Evolutionary conservation across 805 yeast species (phyloP), one percentile per base, ranked within the genome.

Genomic region (Komagataella phaffii): DNA sequence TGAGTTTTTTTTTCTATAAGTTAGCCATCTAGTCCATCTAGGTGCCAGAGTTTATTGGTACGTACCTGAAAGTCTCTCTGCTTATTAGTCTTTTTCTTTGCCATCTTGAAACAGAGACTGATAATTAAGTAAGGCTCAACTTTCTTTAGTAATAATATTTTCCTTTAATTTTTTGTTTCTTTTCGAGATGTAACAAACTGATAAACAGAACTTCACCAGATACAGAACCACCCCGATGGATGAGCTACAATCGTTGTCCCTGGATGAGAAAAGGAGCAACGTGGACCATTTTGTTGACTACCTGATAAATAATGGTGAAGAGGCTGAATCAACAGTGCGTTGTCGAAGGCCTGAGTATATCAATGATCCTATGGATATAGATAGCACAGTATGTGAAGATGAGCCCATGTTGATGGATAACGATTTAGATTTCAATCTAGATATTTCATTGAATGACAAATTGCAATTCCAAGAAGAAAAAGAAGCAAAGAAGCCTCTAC

Each of bases 1-100:
- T 84, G 50, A 93, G 76, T 71, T 88, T 91, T 53, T 80, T 73
- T 64, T 88, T 88, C 60, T 71, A 59, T 51, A 51, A 51, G 19
- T 18, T 45, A 19, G 14, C 40, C 14, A 10, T 24, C 1, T 4
- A 8, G 4, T 30, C 14, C 14, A 10, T 14, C 23, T 21, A 21
- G 23, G 12, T 8, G 40, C 6, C 14, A 10, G 14, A 4, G 14
- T 30, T 10, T 14, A 5, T 7, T 30, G 24, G n/a, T 10, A 57
- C 69, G 7, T 57, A 67, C 71, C 50, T 68, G 74, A 63, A 86
- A 86, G 61, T 86, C 95, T 66, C 83, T 84, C 61, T 73, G 74
- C 69, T 84, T 86, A 55, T 82, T 82, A 46, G 72, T 68, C 67
- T 71, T 75, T 69, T 80, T 84, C 64, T 72, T 75, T 58, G 14